Percentiles rank a stretch among this genome's conserved stretches.
These are phyloP conservation scores for Periconia macrospinosa DNA, from an alignment of 2,329 filamentous ascomycete genomes.

Conservation along the genomic window DNA sequence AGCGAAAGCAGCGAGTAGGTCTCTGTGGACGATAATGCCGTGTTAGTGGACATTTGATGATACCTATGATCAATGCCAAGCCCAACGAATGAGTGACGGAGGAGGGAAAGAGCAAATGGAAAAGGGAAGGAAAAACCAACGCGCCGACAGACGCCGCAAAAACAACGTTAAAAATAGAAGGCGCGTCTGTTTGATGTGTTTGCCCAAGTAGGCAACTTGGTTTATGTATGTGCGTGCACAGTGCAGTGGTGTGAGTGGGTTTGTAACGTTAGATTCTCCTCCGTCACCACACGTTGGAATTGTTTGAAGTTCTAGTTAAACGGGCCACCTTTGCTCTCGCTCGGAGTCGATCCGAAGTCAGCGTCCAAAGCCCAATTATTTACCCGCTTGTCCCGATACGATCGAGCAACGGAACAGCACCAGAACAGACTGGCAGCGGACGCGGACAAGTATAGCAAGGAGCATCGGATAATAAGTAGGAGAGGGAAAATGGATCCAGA, in stretches of 20 bases:
- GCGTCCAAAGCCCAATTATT: conserved; percentile 3
- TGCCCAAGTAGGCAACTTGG: no score
- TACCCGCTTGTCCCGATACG: conserved; percentile 2
- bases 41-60: conserved; percentile 23
- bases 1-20: conserved; percentile 63
- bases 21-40: conserved; percentile 56
- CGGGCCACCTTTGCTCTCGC: conserved; percentile 10
- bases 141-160: background rate
- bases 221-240: background rate
- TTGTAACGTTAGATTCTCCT: background rate
- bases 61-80: background rate
- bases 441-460: no score
- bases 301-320: background rate
- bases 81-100: background rate
- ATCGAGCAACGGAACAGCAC: background rate
- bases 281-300: background rate
- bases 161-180: conserved; percentile 7
- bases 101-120: background rate
- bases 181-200: conserved; percentile 15
- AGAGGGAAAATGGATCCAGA: background rate
- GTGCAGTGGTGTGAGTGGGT: background rate
- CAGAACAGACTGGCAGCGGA: background rate
- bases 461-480: background rate
- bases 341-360: background rate
- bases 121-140: conserved; percentile 8